Percentiles rank a stretch among this genome's conserved stretches.
These are phyloP conservation scores for Trichoderma hamatum DNA, from an alignment of 2,329 filamentous ascomycete species.

Conservation along the genomic window DNA sequence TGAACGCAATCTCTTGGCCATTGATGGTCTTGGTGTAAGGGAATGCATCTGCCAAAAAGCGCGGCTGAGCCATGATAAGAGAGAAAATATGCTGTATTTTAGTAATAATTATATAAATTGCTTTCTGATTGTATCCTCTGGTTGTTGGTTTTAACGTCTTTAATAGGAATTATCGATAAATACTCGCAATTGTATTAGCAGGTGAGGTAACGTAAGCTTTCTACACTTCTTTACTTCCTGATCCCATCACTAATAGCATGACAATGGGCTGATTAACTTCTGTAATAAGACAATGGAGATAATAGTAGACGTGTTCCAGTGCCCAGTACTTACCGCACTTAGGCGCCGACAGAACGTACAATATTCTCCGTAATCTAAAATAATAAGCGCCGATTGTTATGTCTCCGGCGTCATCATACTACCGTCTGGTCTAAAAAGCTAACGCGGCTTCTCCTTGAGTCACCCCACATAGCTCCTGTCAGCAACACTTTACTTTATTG, in stretches of 20 bases:
- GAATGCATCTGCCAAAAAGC: not conserved
- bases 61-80: not conserved
- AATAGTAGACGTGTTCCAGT: not conserved
- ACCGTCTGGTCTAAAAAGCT: no score
- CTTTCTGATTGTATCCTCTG: not conserved
- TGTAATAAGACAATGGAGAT: not conserved
- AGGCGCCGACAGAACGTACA: not conserved
- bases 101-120: not conserved
- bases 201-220: not conserved
- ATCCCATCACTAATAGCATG: not conserved
- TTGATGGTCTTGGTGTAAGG: not conserved
- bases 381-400: not conserved
- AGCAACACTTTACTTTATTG: not conserved
- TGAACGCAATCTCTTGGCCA: not conserved
- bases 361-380: not conserved
- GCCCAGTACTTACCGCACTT: not conserved
- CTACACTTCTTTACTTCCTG: not conserved
- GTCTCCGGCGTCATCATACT: not conserved
- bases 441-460: not conserved
- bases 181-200: not conserved
- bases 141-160: not conserved
- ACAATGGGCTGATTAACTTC: not conserved
- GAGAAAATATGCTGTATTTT: not conserved
- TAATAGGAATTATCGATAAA: not conserved
- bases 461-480: not conserved